Percentiles rank a stretch among this genome's conserved stretches.
phyloP scores from a whole-genome alignment of 768 basidiomycete genomes.

The Hypholoma sublateritium region DNA sequence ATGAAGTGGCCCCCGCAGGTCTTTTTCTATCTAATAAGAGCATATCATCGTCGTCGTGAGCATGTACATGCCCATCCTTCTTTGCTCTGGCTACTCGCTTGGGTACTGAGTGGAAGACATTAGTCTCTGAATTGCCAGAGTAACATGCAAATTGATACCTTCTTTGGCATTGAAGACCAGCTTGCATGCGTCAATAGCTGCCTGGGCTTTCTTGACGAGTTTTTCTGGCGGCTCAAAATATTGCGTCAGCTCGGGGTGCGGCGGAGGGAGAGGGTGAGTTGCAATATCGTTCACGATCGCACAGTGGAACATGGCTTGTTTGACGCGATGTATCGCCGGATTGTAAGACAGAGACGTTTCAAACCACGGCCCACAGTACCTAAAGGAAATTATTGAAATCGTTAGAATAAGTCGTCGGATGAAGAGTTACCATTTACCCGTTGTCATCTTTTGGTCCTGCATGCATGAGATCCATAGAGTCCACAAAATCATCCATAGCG shows the following conservation, averaged over 20 bases:
- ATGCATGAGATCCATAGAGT: conserved; percentile 83
- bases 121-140: background rate
- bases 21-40: conserved; percentile 55
- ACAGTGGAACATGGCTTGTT: conserved; percentile 90
- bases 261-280: conserved; percentile 75
- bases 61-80: conserved; percentile 64
- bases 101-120: conserved; percentile 42
- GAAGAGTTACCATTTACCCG: conserved; percentile 41
- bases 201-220: conserved; percentile 59
- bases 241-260: conserved; percentile 81
- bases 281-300: conserved; percentile 77
- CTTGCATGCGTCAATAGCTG: conserved; percentile 61
- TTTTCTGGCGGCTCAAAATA: conserved; percentile 79
- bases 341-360: conserved; percentile 78
- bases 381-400: conserved; percentile 23
- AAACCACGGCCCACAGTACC: conserved; percentile 72
- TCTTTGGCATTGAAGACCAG: conserved; percentile 73
- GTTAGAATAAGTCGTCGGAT: background rate
- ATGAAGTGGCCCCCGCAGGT: conserved; percentile 11
- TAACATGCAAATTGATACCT: conserved; percentile 40
- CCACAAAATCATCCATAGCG: conserved; percentile 87
- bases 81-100: conserved; percentile 57
- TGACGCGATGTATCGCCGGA: conserved; percentile 86
- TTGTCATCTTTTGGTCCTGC: conserved; percentile 75
- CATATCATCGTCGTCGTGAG: conserved; percentile 61